Evolutionary conservation across 2,329 filamentous ascomycete genomes (phyloP).

Genomic region (Fusarium sp.): DNA sequence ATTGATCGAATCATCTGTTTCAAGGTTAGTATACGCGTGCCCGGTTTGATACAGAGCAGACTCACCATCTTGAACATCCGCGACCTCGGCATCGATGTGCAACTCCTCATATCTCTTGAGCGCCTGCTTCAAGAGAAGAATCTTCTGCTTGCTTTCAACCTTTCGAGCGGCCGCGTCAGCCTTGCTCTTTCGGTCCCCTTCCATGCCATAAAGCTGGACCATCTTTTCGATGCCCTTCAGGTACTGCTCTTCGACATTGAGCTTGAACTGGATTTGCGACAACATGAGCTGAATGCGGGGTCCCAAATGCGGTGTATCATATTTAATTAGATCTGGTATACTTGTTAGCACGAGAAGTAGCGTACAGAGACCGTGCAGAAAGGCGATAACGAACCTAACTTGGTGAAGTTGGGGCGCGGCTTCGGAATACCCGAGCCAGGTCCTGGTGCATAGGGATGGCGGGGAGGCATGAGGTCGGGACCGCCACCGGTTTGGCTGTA

Average conservation of each 20-base stretch:
- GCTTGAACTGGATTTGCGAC: constrained; percentile 97
- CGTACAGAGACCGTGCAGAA: not conserved
- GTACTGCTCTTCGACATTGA: constrained; percentile 98
- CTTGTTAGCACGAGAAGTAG: constrained; percentile 12
- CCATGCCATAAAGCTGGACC: constrained; percentile 96
- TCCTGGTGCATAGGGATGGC: constrained; percentile 79
- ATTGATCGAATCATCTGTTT: constrained; percentile 91
- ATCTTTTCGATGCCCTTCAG: constrained; percentile 99
- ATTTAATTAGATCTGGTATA: constrained; percentile 89
- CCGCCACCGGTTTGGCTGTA: constrained; percentile 70
- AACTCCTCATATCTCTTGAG: constrained; percentile 97
- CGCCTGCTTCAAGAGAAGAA: constrained; percentile 92
- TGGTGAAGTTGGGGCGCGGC: constrained; percentile 88
- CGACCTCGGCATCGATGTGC: constrained; percentile 88
- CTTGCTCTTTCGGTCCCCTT: constrained; percentile 95
- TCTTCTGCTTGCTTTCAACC: constrained; percentile 98
- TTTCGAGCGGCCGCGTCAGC: constrained; percentile 88
- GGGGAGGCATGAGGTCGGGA: constrained; percentile 79
- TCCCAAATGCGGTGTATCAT: constrained; percentile 93
- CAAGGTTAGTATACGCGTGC: constrained; percentile 29
- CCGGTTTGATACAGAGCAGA: constrained; percentile 9
- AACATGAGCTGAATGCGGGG: constrained; percentile 99
- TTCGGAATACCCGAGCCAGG: constrained; percentile 75
- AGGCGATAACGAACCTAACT: constrained; percentile 74
- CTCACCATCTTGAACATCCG: constrained; percentile 83